Evolutionary conservation across 352 stramenopile genomes (phyloP), one percentile per base, ranked within the genome.

Genomic region (Pythium vanterpoolii): DNA sequence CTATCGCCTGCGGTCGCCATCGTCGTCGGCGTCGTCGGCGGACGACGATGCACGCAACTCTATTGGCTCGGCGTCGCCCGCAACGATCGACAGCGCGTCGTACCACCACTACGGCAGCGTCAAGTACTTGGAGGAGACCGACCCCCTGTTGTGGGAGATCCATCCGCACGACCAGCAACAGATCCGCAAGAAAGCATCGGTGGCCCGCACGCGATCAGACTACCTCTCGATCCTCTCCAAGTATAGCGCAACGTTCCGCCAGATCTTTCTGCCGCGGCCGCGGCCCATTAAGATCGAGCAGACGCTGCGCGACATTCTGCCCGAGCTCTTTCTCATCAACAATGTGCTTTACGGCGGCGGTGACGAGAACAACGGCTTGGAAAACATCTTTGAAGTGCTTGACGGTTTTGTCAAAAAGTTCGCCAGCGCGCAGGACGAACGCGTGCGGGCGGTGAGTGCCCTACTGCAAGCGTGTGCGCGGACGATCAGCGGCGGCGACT

Each of bases 301-400:
- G 47, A 92, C 83, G 33, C 63, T 92, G 33, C 79, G 83, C 7
- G 83, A 90, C 28, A 92, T 92, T 45, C 64, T 92, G 0, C 83
- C 83, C 0, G 79, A 92, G 53, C 61, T 90, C 6, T 90, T 90
- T 50, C 60, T 90, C 18, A 89, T 92, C 60, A 90, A 92, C 62
- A 83, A 89, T 55, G 83, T 86, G 8, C 61, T 92, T 2, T 90
- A 90, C 43, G 78, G 79, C 21, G 81, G 81, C 24, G 77, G 77
- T 1, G 77, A 87, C 16, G 77, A 81, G 18, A 86, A 77, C 57
- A 80, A 80, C 38, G 76, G 74, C 0, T 71, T 92, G 0, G 83
- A 92, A 38, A 78, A 92, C 65, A 92, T 92, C 39, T 92, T 92
- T 23, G 77, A 92, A 52, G 83, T 89, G 11, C 70, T 92, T 1